Percentiles rank a stretch among this genome's conserved stretches.
Evolutionary conservation across 2,329 filamentous ascomycete species (phyloP).

Genomic region (Stagonosporopsis vannaccii): DNA sequence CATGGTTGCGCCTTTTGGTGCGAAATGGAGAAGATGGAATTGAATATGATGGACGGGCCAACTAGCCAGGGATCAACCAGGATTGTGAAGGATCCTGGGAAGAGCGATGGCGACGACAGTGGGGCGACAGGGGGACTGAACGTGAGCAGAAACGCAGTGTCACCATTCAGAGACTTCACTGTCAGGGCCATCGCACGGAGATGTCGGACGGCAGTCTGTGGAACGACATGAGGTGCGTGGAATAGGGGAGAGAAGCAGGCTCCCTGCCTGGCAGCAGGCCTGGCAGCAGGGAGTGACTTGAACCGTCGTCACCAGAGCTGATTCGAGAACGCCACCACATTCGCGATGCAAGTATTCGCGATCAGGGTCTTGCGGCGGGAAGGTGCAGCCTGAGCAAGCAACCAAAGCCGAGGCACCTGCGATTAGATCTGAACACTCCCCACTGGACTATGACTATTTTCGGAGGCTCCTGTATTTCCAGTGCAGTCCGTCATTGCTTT

Average conservation of each 20-base stretch:
- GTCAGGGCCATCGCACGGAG: conserved; percentile 64
- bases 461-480: background rate
- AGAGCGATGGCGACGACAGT: conserved; percentile 45
- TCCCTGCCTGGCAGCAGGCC: background rate
- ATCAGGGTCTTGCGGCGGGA: background rate
- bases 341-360: conserved; percentile 2
- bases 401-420: conserved; percentile 4
- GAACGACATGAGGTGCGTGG: conserved; percentile 6
- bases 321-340: conserved; percentile 14
- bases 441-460: background rate
- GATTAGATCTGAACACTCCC: background rate
- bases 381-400: conserved; percentile 12
- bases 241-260: conserved; percentile 13
- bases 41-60: conserved; percentile 66
- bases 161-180: conserved; percentile 69
- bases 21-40: conserved; percentile 67
- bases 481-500: background rate
- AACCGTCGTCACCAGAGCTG: conserved; percentile 13
- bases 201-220: background rate
- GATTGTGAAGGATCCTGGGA: conserved; percentile 65
- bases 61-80: conserved; percentile 76
- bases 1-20: conserved; percentile 63
- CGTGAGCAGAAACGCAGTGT: conserved; percentile 70
- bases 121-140: conserved; percentile 64
- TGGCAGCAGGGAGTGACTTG: conserved; percentile 7